Evolutionary conservation across 495 filamentous ascomycete species (phyloP), one percentile per base, ranked within the genome.

Genomic region (Acidomyces sp.): DNA sequence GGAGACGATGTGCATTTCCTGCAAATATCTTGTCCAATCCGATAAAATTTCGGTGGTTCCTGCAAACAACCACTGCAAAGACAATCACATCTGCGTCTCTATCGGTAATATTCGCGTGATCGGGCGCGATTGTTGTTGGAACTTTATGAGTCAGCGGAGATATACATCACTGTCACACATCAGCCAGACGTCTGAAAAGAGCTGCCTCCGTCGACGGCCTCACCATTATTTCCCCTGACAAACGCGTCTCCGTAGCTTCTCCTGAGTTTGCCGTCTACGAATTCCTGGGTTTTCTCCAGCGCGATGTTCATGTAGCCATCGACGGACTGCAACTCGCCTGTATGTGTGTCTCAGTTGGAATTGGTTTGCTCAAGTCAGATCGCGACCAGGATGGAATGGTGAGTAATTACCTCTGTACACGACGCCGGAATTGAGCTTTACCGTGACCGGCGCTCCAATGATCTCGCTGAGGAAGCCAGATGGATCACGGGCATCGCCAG

Each of bases 231-330:
- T 45, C 90, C 90, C 51, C 90, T 71, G 13, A 97, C 78, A 56
- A 97, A 97, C 21, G 92, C 85, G 66, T 97, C 90, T 0, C 92
- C 90, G 60, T 93, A 96, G 30, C 66, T 80, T 51, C 82, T 71
- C 48, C 75, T 72, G 55, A 84, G 71, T 43, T 74, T 74, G 19
- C 88, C 92, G 55, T 86, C 77, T 35, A 90, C 80, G 53, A 76
- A 85, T 63, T 97, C 92, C 46, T 85, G 79, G 0, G 85, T 88
- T 60, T 93, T 87, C 57, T 96, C 90, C 2, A 97, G 71, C 15
- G 90, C 85, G 49, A 97, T 92, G 59, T 97, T 96, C 90, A 97
- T 96, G 57, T 95, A 97, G 27, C 92, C 92, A 57, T 97, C 90
- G 30, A 96, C 86, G 0, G 85, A 93, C 53, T 93, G 85, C n/a